Evolutionary conservation across 1,284 basidiomycete genomes (phyloP), one percentile per base, ranked within the genome.

Genomic region (Irpex sp.): DNA sequence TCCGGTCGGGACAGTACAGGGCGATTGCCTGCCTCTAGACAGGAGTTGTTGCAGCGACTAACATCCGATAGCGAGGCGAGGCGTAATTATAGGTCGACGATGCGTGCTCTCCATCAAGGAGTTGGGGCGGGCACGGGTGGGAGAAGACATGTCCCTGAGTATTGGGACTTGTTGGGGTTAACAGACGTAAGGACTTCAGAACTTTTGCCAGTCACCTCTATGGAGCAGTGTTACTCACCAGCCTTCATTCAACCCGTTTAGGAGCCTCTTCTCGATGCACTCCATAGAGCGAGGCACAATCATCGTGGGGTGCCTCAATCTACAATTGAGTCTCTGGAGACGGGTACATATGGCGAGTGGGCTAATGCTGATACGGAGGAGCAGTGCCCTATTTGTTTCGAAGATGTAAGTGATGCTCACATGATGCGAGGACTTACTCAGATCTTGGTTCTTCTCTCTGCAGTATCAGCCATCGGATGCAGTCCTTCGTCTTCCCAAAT

Each of bases 341-440:
- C 78, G 19, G 88, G 79, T 0, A 72, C 78, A 13, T 92, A 87
- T 71, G 82, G 82, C 65, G 88, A 90, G 37, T 92, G 88, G 88
- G 80, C 79, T 39, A 83, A 76, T 4, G 72, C 73, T 4, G 86
- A 86, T 43, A 85, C 85, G 59, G 90, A 92, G 67, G 78, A 81
- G 59, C 81, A 89, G 49, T 92, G 90, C 71, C 89, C 90, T 1
- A 92, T 92, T 57, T 92, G 90, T 69, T 74, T 92, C 65, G 90
- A 92, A 65, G 90, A 92, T 73, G 90, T 91, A 69, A 57, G 89
- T 81, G 11, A 0, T 51, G n/a, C 36, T 58, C 59, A 35, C 53
- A 55, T 26, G 26, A 26, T 26, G 26, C 26, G 26, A 26, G 26
- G 26, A 26, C 26, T 26, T 26, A 26, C 26, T 26, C 26, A 26